Evolutionary conservation across 345 rosid species (phyloP), one percentile per base, ranked within the genome.

Genomic region (Noccaea caerulescens): DNA sequence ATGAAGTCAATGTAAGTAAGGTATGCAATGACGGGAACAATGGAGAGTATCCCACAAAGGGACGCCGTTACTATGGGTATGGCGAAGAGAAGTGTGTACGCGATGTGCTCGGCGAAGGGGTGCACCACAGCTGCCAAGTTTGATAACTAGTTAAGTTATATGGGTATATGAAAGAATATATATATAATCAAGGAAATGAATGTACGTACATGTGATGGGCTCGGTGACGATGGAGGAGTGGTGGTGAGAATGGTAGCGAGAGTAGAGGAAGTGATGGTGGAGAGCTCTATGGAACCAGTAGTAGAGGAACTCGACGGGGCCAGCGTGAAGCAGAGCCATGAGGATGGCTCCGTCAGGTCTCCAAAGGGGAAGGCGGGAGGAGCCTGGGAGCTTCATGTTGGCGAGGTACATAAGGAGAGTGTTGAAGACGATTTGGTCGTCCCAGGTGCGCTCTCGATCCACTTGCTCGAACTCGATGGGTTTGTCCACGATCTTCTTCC

Each of bases 231-330:
- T 81, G 43, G 96, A 90, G 36, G 93, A 81, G 74, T 90, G 96
- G 73, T 88, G 98, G 47, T 92, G 98, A 25, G 98, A 92, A 62
- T 88, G 98, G 77, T 92, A 85, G 55, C 93, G 90, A 42, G 90
- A 82, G 81, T 92, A 92, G 63, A 92, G 92, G 66, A 56, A 87
- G 71, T 89, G 92, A 75, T 89, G 97, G 76, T 91, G 97, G 4
- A 91, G 75, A 6, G 87, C 91, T 50, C 87, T 70, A 49, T 89
- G 97, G 14, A 87, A 63, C 96, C 98, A 92, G 58, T 88, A 92
- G 77, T 89, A 89, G 6, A 89, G 73, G 51, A 92, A 87, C 80
- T 92, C 98, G 9, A 92, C 91, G 0, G 89, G 96, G 5, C 96
- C 96, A 0, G 81, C 80, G 51, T 92, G 94, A 18, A 92, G 81